Evolutionary conservation across 2,329 filamentous ascomycete species (phyloP).

Genomic region (Dactylellina sp.): DNA sequence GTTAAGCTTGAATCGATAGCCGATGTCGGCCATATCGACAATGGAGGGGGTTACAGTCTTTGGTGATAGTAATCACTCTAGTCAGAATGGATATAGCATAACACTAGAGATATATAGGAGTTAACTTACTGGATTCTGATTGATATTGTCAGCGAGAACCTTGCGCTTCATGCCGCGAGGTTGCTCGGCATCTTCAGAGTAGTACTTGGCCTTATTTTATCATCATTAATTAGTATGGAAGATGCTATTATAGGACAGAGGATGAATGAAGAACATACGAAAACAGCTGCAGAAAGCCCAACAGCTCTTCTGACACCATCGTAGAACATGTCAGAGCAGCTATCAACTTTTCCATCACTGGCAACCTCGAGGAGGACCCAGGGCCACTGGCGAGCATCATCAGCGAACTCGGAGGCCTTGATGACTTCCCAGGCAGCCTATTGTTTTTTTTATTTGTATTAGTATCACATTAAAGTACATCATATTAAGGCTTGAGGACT

Average conservation of each 20-base stretch:
- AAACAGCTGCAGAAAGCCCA: constrained; percentile 23
- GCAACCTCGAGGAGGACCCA: constrained; percentile 35
- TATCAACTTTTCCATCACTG: neutral
- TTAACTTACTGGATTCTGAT: constrained; percentile 16
- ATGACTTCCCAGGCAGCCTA: constrained; percentile 36
- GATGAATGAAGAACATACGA: constrained; percentile 14
- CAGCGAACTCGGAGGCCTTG: constrained; percentile 1
- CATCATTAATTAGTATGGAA: neutral
- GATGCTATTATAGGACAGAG: neutral
- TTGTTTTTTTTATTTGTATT: neutral
- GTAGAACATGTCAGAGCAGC: neutral
- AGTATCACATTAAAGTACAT: neutral
- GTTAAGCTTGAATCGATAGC: constrained; percentile 24
- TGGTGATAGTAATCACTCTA: too few relatives aligned
- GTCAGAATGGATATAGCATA: neutral
- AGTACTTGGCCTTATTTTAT: constrained; percentile 8
- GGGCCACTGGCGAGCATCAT: constrained; percentile 22
- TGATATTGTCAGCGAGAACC: neutral
- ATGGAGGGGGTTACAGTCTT: constrained; percentile 12
- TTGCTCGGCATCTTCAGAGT: neutral
- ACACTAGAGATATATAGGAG: neutral
- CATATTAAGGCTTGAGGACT: neutral
- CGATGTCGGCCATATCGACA: constrained; percentile 20
- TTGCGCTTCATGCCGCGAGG: constrained; percentile 1
- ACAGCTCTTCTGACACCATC: neutral